Base-by-base conservation (phyloP, 768 basidiomycete species). In the Phylloporus sp. region DNA sequence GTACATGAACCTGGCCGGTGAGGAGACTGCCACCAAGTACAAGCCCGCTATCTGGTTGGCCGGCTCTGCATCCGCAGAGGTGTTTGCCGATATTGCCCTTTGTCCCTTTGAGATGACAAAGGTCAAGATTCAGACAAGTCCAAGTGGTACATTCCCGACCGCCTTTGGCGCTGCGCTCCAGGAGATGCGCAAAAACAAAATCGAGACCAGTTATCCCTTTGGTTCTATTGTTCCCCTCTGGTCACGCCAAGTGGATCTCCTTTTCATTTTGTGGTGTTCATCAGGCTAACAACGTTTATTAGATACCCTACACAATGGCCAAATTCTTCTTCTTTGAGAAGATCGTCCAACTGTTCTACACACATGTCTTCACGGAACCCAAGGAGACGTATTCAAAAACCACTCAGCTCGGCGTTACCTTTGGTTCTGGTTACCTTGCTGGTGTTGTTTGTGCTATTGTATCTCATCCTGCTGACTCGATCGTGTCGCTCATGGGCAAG, bases 301-400 rank as follows among this genome's bases (percentile, higher is more conserved):
- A 52, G 50, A 46, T 52, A 65, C 94, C 94, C 49, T 97, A 97
- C 80, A 97, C 94, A 63, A 95, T 97, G 93, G 93, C 93, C 78
- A 97, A 97, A 75, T 97, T 97, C 83, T 91, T 82, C 82, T 92
- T 91, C 81, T 95, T 86, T 70, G 91, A 94, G 71, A 85, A 86
- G 78, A 88, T 88, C 61, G 90, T 88, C 68, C 78, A 84, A 65
- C 68, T 88, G 59, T 94, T 95, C 78, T 91, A 91, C 73, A 91
- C 87, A 56, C 82, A 88, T 66, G 87, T 91, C 70, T 87, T 95
- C 75, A 80, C 86, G 35, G 73, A 77, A 51, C 86, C 88, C 61
- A 91, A 91, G 72, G 81, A 86, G 11, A 75, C 80, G 12, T 91
- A 91, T 72, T 70, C 80, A 74, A 87, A 92, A 76, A 70, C 80